phyloP scores from a whole-genome alignment of 176 grass and related monocot genomes.

The Aegilops longissima region DNA sequence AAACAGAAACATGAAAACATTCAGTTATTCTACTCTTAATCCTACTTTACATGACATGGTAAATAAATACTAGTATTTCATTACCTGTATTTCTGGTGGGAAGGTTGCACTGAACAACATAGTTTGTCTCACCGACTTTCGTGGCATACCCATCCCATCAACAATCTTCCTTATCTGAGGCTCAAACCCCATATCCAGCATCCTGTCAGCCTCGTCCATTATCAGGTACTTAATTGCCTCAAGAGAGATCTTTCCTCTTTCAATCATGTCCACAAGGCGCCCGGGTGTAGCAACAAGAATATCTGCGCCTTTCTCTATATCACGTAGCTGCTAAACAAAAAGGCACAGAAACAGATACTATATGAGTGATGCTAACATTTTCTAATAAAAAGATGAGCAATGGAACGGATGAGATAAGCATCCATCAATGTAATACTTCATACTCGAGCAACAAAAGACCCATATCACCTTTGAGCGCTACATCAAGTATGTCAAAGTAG shows the following conservation, averaged over 20 bases:
- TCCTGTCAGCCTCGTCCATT: conserved; percentile 91
- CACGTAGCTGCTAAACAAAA: conserved; percentile 52
- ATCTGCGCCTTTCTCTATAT: conserved; percentile 60
- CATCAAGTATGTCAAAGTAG: not conserved
- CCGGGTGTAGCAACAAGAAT: conserved; percentile 92
- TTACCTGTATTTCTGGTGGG: conserved; percentile 77
- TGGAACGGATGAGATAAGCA: not conserved
- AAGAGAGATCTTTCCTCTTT: conserved; percentile 73
- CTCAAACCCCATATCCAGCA: conserved; percentile 98
- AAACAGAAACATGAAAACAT: conserved; percentile 13
- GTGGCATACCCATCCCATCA: conserved; percentile 72
- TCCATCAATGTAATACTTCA: not conserved
- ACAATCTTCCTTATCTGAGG: conserved; percentile 82
- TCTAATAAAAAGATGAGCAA: not conserved
- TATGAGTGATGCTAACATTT: not conserved
- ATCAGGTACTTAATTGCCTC: conserved; percentile 66
- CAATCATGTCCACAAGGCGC: conserved; percentile 65
- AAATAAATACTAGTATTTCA: not conserved
- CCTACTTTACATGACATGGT: not conserved
- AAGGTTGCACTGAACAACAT: conserved; percentile 97
- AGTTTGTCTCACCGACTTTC: conserved; percentile 60
- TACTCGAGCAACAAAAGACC: not conserved
- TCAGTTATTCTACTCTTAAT: not conserved
- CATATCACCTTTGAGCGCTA: not conserved
- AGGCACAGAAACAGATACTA: conserved; percentile 12